Conservation (phyloP, 306 rosid species). For the Prunus kanzakura region DNA sequence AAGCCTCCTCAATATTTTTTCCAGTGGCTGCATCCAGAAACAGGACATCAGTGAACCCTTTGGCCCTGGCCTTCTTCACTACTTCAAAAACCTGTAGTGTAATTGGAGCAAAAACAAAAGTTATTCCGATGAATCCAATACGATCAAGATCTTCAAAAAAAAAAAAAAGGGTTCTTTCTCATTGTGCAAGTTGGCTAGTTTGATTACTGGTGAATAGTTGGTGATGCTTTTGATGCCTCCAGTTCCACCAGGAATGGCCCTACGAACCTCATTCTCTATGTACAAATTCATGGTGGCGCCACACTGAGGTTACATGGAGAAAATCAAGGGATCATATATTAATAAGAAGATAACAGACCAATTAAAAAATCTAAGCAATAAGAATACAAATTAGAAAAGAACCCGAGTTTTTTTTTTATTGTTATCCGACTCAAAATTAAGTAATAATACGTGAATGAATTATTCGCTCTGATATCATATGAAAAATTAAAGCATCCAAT, state of each 20-base stretch:
- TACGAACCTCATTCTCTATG: conserved; percentile 25
- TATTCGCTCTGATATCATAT: no score
- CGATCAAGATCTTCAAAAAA: no score
- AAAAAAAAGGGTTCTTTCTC: no score
- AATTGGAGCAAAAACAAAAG: background rate
- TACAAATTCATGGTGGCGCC: conserved; percentile 24
- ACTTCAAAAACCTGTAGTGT: background rate
- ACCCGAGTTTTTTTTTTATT: no score
- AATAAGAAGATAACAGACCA: no score
- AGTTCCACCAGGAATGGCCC: conserved; percentile 49
- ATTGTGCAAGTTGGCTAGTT: background rate
- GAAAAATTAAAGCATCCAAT: no score
- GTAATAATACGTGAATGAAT: no score
- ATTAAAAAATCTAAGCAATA: background rate
- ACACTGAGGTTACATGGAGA: background rate
- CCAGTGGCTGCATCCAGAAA: conserved; percentile 49
- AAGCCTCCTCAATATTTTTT: conserved; percentile 42
- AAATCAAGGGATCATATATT: no score
- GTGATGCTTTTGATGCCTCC: conserved; percentile 50
- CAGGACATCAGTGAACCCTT: conserved; percentile 47
- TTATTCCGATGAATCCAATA: no score
- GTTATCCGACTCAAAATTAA: no score
- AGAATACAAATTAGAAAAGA: no score
- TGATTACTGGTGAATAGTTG: conserved; percentile 55
- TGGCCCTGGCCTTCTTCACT: conserved; percentile 29